Evolutionary conservation across 106 monocot genomes (phyloP).

Genomic region (Alisma plantagoaquatica): DNA sequence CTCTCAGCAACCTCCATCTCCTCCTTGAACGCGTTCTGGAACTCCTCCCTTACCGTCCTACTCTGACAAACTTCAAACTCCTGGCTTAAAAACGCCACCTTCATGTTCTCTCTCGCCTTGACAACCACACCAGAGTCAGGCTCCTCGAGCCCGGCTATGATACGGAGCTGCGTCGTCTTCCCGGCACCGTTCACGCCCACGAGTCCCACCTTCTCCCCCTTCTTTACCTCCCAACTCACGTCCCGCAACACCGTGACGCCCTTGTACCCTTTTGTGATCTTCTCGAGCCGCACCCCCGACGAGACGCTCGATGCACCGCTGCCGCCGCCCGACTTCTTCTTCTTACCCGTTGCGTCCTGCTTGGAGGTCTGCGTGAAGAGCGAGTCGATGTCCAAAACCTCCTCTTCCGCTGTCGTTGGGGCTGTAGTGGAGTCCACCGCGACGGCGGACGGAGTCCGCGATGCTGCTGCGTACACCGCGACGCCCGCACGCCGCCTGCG

Average conservation of each 20-base stretch:
- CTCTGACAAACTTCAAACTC: slow-evolving; percentile 89
- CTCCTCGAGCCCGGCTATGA: slow-evolving; percentile 81
- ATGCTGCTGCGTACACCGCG: slow-evolving; percentile 13
- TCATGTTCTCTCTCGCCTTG: slow-evolving; percentile 88
- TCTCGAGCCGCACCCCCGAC: slow-evolving; percentile 73
- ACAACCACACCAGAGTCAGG: slow-evolving; percentile 75
- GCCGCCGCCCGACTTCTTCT: slow-evolving; percentile 40
- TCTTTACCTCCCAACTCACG: slow-evolving; percentile 96
- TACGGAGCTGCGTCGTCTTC: slow-evolving; percentile 92
- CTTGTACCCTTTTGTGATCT: slow-evolving; percentile 76
- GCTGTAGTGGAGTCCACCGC: slow-evolving; percentile 27
- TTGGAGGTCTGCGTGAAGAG: slow-evolving; percentile 39
- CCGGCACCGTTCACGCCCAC: slow-evolving; percentile 98
- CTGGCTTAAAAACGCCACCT: slow-evolving; percentile 85
- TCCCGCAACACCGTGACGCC: slow-evolving; percentile 77
- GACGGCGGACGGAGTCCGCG: slow-evolving; percentile 9
- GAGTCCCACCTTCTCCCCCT: slow-evolving; percentile 88
- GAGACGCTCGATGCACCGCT: slow-evolving; percentile 80
- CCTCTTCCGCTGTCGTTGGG: slow-evolving; percentile 14
- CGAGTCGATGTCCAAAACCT: slow-evolving; percentile 42
- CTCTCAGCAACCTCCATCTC: slow-evolving; percentile 81
- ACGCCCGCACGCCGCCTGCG: too few species aligned
- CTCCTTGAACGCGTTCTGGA: slow-evolving; percentile 83
- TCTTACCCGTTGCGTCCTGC: slow-evolving; percentile 14
- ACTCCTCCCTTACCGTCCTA: slow-evolving; percentile 90